These are phyloP conservation scores for Ceratobasidium sp. DNA, from an alignment of 1,284 basidiomycete genomes.

Conservation along the genomic window DNA sequence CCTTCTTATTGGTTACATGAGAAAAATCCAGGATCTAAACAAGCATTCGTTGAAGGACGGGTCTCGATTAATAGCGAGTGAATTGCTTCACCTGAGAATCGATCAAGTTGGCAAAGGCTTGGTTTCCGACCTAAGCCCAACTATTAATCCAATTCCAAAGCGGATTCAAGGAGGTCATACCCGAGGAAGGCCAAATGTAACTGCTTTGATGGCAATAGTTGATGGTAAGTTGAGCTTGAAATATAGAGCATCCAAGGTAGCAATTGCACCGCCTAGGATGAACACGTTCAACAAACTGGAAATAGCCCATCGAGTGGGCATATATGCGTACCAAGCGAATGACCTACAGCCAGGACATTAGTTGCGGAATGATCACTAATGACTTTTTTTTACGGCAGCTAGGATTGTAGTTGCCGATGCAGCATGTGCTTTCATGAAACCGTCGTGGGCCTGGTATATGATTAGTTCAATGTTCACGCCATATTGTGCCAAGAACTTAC, in stretches of 20 bases:
- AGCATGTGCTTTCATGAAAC: conserved; percentile 29
- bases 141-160: neutral
- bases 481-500: neutral
- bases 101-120: conserved; percentile 37
- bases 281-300: neutral
- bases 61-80: neutral
- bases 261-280: conserved; percentile 55
- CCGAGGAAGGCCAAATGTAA: conserved; percentile 46
- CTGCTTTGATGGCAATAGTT: conserved; percentile 34
- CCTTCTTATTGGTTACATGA: conserved; percentile 59
- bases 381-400: conserved; percentile 33
- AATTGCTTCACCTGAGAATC: conserved; percentile 16
- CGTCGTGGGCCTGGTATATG: neutral
- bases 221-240: conserved; percentile 38
- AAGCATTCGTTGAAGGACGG: conserved; percentile 36
- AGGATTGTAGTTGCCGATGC: neutral
- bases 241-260: conserved; percentile 54
- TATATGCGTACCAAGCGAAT: conserved; percentile 36
- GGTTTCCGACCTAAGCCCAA: conserved; percentile 40
- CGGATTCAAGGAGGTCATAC: conserved; percentile 47
- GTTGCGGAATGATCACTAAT: conserved; percentile 27
- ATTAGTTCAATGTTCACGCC: neutral
- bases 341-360: conserved; percentile 37
- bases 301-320: neutral
- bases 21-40: conserved; percentile 48